Conservation (phyloP, 2,329 filamentous ascomycete genomes). For the Claviceps sp. region DNA sequence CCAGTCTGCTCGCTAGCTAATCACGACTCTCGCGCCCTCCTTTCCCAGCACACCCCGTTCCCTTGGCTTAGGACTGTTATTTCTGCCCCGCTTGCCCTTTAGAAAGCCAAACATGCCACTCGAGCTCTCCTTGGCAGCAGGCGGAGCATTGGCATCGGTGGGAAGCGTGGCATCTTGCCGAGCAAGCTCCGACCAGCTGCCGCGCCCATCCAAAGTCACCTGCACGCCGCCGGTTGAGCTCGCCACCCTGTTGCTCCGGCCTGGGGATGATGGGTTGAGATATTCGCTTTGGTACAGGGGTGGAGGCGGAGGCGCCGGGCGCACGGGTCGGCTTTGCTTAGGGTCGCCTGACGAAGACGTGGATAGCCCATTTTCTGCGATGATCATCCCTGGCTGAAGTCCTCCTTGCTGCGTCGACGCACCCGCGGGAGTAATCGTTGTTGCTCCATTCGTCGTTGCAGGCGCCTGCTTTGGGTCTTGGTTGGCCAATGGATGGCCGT, state of each 20-base stretch:
- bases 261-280: conserved; percentile 31
- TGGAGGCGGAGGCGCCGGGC: conserved; percentile 22
- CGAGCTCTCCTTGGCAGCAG: conserved; percentile 44
- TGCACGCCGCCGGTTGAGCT: conserved; percentile 77
- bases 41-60: conserved; percentile 90
- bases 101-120: conserved; percentile 85
- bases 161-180: conserved; percentile 68
- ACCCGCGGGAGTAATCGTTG: conserved; percentile 23
- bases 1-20: conserved; percentile 35
- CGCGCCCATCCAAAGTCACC: conserved; percentile 77
- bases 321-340: conserved; percentile 13
- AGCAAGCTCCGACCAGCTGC: conserved; percentile 84
- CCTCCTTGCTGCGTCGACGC: neutral
- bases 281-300: conserved; percentile 36
- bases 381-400: conserved; percentile 6
- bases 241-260: conserved; percentile 54
- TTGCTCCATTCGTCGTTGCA: conserved; percentile 33
- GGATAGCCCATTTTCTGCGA: neutral
- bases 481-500: neutral
- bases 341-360: conserved; percentile 15
- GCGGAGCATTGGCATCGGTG: conserved; percentile 45
- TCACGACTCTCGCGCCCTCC: conserved; percentile 76
- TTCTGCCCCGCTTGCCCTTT: conserved; percentile 76
- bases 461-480: conserved; percentile 28
- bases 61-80: conserved; percentile 85